Conservation (phyloP, 2,329 filamentous ascomycete species). For the Phialophora verrucosa region DNA sequence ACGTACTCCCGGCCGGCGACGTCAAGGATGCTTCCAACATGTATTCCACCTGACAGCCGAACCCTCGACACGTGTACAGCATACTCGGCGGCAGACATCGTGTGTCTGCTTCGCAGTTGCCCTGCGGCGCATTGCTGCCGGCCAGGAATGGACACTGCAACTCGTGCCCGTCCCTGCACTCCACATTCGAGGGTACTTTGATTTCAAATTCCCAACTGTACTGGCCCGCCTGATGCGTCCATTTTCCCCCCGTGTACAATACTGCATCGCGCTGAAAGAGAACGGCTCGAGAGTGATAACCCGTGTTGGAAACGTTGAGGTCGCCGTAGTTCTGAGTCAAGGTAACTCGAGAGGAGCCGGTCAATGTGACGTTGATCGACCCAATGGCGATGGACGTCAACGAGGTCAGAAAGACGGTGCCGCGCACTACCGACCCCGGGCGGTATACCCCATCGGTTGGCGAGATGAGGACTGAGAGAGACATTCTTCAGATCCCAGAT, state of each 20-base stretch:
- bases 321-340: conserved; percentile 20
- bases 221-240: conserved; percentile 9
- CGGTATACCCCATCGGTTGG: not conserved
- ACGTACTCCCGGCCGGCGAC: not conserved
- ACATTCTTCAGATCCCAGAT: not conserved
- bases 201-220: conserved; percentile 13
- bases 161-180: not conserved
- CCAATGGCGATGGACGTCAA: conserved; percentile 6
- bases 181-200: not conserved
- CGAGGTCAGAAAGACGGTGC: conserved; percentile 10
- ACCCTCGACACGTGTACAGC: conserved; percentile 10
- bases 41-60: conserved; percentile 14
- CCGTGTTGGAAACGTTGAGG: conserved; percentile 9
- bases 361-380: conserved; percentile 9
- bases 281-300: conserved; percentile 7
- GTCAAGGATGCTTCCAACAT: conserved; percentile 11
- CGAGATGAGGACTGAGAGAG: conserved; percentile 13
- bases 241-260: conserved; percentile 8
- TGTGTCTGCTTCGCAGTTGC: not conserved
- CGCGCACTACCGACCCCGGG: conserved; percentile 1
- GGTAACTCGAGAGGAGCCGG: not conserved
- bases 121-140: not conserved
- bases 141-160: not conserved
- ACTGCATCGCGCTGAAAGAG: conserved; percentile 1
- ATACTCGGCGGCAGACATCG: conserved; percentile 6